phyloP scores from a whole-genome alignment of 225 moss, liverwort and hornwort genomes.

The Polytrichum commune region DNA sequence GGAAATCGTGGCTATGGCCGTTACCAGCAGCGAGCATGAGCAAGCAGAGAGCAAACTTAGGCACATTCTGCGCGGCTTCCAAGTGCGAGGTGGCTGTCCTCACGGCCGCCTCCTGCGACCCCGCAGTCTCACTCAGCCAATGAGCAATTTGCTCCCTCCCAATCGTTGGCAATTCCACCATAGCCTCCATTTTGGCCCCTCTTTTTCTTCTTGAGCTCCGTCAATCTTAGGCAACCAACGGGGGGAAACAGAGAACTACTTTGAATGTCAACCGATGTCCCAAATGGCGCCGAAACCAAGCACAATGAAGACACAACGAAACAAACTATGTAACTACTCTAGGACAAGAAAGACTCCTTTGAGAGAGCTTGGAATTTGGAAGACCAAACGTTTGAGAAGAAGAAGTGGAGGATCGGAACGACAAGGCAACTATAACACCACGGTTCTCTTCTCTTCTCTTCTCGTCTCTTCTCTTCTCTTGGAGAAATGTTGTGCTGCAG shows the following conservation, averaged over 20 bases:
- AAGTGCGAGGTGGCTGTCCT: slow-evolving; percentile 69
- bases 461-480: too few species aligned
- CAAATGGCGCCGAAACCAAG: too few species aligned
- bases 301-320: too few species aligned
- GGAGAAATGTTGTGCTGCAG: neutral
- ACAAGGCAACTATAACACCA: too few species aligned
- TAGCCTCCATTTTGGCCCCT: slow-evolving; percentile 63
- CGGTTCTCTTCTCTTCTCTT: too few species aligned
- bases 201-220: neutral
- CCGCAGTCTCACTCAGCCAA: slow-evolving; percentile 83
- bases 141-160: slow-evolving; percentile 75
- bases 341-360: neutral
- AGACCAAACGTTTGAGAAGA: neutral
- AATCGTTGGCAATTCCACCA: slow-evolving; percentile 75
- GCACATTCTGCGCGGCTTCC: slow-evolving; percentile 68
- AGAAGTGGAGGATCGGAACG: neutral
- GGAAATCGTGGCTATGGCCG: neutral
- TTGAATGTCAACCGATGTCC: too few species aligned
- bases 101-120: slow-evolving; percentile 68
- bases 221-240: too few species aligned
- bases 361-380: neutral
- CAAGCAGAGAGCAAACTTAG: slow-evolving; percentile 70
- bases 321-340: too few species aligned
- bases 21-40: slow-evolving; percentile 76
- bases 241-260: too few species aligned